Conservation (phyloP, 495 filamentous ascomycete genomes). For the Penicillium coffeae region DNA sequence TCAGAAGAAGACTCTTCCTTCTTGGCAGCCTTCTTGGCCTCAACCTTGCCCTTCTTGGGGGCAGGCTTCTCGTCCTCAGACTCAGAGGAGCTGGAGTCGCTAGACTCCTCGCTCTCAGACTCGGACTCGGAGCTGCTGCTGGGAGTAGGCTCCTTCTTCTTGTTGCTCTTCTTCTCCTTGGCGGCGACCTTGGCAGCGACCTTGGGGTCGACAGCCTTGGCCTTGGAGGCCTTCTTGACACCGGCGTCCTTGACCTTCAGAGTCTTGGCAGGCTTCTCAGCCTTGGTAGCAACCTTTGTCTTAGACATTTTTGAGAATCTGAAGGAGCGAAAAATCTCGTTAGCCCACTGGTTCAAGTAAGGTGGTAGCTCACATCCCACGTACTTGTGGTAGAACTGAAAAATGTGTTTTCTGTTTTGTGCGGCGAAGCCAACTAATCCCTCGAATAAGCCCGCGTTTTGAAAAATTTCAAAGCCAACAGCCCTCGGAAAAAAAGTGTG, state of each 20-base stretch:
- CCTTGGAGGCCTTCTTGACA: slow-evolving; percentile 42
- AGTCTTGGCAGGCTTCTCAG: slow-evolving; percentile 46
- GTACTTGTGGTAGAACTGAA: slow-evolving; percentile 14
- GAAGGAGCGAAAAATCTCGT: slow-evolving; percentile 12
- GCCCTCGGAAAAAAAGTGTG: slow-evolving; percentile 28
- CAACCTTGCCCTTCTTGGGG: slow-evolving; percentile 24
- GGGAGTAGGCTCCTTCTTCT: slow-evolving; percentile 48
- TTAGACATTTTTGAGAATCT: slow-evolving; percentile 47
- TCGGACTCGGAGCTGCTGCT: slow-evolving; percentile 49
- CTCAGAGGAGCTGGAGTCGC: slow-evolving; percentile 37
- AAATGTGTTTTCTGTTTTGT: slow-evolving; percentile 22
- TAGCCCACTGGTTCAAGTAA: slow-evolving; percentile 32
- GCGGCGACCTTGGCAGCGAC: slow-evolving; percentile 33
- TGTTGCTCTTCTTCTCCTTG: slow-evolving; percentile 35
- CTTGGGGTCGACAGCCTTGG: slow-evolving; percentile 15
- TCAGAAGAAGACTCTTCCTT: slow-evolving; percentile 33
- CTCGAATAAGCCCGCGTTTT: slow-evolving; percentile 36
- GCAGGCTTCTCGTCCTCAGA: slow-evolving; percentile 38
- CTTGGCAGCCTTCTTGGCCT: slow-evolving; percentile 26
- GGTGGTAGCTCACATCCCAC: slow-evolving; percentile 19
- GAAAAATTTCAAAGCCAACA: slow-evolving; percentile 29
- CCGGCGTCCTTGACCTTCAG: slow-evolving; percentile 52
- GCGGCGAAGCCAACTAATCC: slow-evolving; percentile 42
- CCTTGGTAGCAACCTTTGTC: slow-evolving; percentile 45
- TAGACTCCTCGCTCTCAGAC: slow-evolving; percentile 7